Conservation (phyloP, 148 eudicot species). For the Amaranthus hypochondriacus region DNA sequence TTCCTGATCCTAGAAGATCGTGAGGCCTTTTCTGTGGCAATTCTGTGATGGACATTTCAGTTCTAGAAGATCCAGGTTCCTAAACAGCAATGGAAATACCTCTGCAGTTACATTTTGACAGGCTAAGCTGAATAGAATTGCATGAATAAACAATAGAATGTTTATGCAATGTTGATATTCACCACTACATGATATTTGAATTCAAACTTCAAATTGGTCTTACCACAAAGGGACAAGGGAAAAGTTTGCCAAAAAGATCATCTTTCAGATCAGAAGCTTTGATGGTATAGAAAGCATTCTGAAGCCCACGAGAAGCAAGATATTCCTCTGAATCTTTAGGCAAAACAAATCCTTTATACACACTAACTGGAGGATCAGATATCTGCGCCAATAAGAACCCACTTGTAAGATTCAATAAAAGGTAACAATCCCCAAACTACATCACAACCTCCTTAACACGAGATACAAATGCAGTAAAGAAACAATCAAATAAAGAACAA, state of each 20-base stretch:
- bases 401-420: no score
- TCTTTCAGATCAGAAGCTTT: slow-evolving; percentile 71
- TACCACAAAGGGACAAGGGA: slow-evolving; percentile 68
- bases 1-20: slow-evolving; percentile 43
- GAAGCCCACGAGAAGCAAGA: slow-evolving; percentile 66
- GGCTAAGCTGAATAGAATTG: neutral
- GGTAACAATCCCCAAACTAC: no score
- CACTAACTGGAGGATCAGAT: slow-evolving; percentile 79
- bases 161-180: neutral
- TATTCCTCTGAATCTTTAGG: slow-evolving; percentile 65
- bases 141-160: neutral
- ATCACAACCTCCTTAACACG: no score
- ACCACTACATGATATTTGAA: neutral
- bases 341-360: slow-evolving; percentile 67
- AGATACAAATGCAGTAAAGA: no score
- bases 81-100: slow-evolving; percentile 27
- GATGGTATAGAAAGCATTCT: slow-evolving; percentile 77
- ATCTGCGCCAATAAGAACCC: slow-evolving; percentile 34
- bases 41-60: slow-evolving; percentile 36
- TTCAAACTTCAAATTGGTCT: neutral
- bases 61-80: slow-evolving; percentile 54
- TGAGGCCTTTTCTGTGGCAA: slow-evolving; percentile 51
- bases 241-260: slow-evolving; percentile 70
- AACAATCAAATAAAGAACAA: no score
- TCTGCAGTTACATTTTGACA: slow-evolving; percentile 13